Percentiles rank a stretch among this genome's conserved stretches.
Evolutionary conservation across 2,329 filamentous ascomycete genomes (phyloP).

Genomic region (Coniochaeta sp.): DNA sequence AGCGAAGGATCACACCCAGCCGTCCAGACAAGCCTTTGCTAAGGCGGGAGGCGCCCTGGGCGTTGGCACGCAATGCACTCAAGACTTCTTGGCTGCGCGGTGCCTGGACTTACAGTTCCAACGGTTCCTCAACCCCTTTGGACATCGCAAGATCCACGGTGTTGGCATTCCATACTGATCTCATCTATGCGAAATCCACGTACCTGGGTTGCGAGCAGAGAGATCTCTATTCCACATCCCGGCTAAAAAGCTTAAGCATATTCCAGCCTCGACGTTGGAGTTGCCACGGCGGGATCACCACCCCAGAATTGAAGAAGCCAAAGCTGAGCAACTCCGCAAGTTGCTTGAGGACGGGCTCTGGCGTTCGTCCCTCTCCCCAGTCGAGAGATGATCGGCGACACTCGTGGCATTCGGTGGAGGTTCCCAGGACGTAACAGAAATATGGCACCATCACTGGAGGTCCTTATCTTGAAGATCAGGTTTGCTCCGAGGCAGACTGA

Average conservation of each 20-base stretch:
- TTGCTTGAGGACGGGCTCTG: too few species aligned
- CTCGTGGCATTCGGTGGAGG: background rate
- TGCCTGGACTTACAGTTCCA: background rate
- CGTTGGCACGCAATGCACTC: background rate
- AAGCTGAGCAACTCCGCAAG: too few species aligned
- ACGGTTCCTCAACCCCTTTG: background rate
- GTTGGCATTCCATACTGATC: background rate
- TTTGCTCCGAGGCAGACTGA: background rate
- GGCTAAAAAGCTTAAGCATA: background rate
- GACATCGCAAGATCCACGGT: background rate
- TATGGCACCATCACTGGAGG: background rate
- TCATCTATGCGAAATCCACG: background rate
- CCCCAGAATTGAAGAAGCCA: too few species aligned
- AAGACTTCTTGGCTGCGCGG: background rate
- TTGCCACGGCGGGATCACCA: background rate
- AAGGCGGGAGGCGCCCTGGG: constrained; percentile 2
- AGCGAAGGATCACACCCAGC: background rate
- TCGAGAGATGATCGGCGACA: background rate
- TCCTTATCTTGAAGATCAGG: background rate
- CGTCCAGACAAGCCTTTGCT: constrained; percentile 3
- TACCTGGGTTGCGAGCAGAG: background rate
- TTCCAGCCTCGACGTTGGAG: background rate
- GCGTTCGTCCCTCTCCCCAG: too few species aligned
- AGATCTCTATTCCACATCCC: background rate
- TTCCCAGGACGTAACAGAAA: too few species aligned